Evolutionary conservation across 805 yeast genomes (phyloP).

Genomic region (Myxozyma mucilagina): DNA sequence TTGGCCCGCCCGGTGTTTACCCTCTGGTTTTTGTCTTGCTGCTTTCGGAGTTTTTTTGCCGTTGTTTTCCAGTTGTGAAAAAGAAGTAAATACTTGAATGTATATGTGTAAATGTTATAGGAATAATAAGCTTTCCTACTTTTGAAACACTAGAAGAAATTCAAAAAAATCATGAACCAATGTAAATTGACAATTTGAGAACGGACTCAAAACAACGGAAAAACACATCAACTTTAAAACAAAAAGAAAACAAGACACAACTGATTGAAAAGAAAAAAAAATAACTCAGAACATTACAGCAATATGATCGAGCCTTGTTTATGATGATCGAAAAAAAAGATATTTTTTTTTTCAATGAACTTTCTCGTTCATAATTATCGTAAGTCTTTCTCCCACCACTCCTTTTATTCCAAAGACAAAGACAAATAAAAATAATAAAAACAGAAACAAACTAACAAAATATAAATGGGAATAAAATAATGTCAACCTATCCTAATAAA

Average conservation of each 20-base stretch:
- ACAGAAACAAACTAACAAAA: not conserved
- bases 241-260: not conserved
- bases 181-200: not conserved
- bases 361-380: no score
- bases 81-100: no score
- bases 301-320: not conserved
- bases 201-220: not conserved
- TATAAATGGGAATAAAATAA: not conserved
- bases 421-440: not conserved
- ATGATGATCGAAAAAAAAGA: not conserved
- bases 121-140: no score
- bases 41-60: not conserved
- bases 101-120: no score
- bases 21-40: not conserved
- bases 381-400: not conserved
- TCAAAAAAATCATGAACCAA: not conserved
- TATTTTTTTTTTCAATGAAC: no score
- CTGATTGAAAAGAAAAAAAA: not conserved
- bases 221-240: not conserved
- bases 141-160: not conserved
- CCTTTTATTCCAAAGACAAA: slow-evolving; percentile 1
- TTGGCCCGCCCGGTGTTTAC: not conserved
- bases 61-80: not conserved
- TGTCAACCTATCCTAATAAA: not conserved
- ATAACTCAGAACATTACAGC: not conserved